A percentile compares a stretch with the other conserved stretches of the same genome.
Conservation (phyloP, 495 filamentous ascomycete genomes). For the Penicillium bovifimosum region DNA sequence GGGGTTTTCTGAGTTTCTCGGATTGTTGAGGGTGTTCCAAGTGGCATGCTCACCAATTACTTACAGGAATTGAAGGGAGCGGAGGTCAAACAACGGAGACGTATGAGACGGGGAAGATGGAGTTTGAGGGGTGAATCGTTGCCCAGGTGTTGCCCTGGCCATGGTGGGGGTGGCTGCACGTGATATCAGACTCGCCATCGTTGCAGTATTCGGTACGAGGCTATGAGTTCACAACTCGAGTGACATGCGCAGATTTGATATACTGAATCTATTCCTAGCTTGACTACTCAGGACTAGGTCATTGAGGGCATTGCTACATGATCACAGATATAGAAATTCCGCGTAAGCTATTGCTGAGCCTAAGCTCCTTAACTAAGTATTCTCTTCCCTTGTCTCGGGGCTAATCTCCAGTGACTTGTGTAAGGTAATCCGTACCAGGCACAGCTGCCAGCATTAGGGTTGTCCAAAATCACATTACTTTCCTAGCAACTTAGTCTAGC, state of each 20-base stretch:
- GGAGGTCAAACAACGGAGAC: slow-evolving; percentile 24
- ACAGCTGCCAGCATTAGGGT: background rate
- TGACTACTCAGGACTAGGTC: background rate
- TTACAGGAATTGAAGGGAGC: slow-evolving; percentile 11
- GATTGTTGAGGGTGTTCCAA: background rate
- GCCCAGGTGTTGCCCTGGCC: slow-evolving; percentile 34
- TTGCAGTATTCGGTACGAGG: slow-evolving; percentile 7
- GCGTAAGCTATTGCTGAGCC: too few relatives aligned
- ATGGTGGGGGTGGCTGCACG: slow-evolving; percentile 29
- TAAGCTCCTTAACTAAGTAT: too few relatives aligned
- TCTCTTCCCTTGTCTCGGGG: too few relatives aligned
- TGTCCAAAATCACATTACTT: background rate
- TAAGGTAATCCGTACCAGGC: background rate
- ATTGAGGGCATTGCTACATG: background rate
- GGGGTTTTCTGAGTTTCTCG: background rate
- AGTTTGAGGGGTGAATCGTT: slow-evolving; percentile 35
- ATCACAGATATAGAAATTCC: background rate
- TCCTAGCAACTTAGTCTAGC: background rate
- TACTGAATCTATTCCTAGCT: background rate
- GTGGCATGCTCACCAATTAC: slow-evolving; percentile 5
- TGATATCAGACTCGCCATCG: slow-evolving; percentile 25
- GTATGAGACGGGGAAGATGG: slow-evolving; percentile 30
- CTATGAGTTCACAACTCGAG: background rate
- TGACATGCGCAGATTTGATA: background rate
- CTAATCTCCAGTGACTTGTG: background rate